phyloP scores from a whole-genome alignment of 331 rosid genomes.

The Malus hybrid region DNA sequence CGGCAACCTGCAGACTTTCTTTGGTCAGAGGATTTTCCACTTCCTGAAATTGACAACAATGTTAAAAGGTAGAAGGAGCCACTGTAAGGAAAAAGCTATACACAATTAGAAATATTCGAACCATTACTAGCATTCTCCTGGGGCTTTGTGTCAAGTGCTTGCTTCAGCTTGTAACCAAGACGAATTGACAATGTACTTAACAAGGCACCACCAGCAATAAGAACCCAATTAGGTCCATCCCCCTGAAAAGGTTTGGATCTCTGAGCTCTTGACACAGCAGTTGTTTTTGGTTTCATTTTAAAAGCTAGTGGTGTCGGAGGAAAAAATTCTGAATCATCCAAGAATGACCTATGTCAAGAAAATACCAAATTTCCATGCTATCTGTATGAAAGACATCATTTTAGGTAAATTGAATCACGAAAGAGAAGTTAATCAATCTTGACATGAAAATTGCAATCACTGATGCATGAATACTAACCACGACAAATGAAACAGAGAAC shows the following conservation, averaged over 20 bases:
- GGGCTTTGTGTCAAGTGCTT: conserved; percentile 63
- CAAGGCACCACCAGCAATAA: conserved; percentile 91
- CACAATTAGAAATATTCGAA: conserved; percentile 19
- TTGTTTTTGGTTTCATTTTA: conserved; percentile 63
- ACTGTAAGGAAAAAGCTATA: not conserved
- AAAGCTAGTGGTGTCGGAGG: conserved; percentile 13
- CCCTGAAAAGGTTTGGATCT: conserved; percentile 35
- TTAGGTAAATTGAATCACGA: conserved; percentile 5
- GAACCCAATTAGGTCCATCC: conserved; percentile 76
- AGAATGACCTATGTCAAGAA: not conserved
- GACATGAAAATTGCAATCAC: not conserved
- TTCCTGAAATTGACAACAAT: conserved; percentile 35
- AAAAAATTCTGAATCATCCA: conserved; percentile 18
- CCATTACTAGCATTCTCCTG: conserved; percentile 36
- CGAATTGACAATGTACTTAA: conserved; percentile 79
- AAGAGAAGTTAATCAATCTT: not conserved
- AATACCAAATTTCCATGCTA: conserved; percentile 1
- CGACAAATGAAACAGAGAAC: not conserved
- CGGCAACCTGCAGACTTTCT: conserved; percentile 48
- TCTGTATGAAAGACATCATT: conserved; percentile 3
- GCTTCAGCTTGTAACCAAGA: conserved; percentile 84
- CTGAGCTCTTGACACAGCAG: conserved; percentile 46
- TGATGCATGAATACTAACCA: not conserved
- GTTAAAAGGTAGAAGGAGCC: conserved; percentile 10
- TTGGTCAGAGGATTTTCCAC: conserved; percentile 39